Evolutionary conservation across 768 basidiomycete species (phyloP), one percentile per base, ranked within the genome.

Genomic region (Mycena albidolilacea): DNA sequence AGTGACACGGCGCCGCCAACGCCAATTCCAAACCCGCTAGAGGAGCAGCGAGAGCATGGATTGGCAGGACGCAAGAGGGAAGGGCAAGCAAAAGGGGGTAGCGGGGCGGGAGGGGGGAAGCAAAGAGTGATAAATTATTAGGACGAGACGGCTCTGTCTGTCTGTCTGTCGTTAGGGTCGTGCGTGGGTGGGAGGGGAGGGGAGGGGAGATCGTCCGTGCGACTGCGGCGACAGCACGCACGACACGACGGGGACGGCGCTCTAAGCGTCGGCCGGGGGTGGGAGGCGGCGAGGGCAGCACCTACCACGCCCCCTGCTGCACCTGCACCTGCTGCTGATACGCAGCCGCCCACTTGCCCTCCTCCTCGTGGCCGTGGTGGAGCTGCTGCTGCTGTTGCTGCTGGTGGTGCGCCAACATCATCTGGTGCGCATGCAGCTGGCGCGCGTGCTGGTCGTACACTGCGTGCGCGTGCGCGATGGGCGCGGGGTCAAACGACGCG

Each of bases 371-470:
- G 30, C 30, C 30, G 30, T 30, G 30, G 30, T 30, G 30, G 30
- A 30, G 30, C 30, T 30, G 30, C 30, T 30, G 30, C 30, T 30
- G 73, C 55, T 70, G 69, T n/a, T n/a, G n/a, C 64, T 62, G 65
- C 43, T 72, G 72, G 58, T 75, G 75, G 30, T 72, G 71, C 57
- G 69, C 68, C 52, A 76, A 60, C 69, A 76, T 67, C 19, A 70
- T 41, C 62, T 76, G 75, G 66, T 76, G 75, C 46, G 73, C 71
- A 37, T 76, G 75, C 41, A 72, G 68, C 39, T 75, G 74, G 23
- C 71, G 74, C 48, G 74, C 71, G 38, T 75, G 74, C 21, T 75
- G 74, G 64, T 76, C 75, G 62, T 73, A 76, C 52, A 58, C 41
- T 1, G 64, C 54, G 30, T 8, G 30, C 30, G 30, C 30, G 30